A percentile compares a stretch with the other conserved stretches of the same genome.
Conservation (phyloP, 805 yeast genomes). For the Cephaloascus albidus region DNA sequence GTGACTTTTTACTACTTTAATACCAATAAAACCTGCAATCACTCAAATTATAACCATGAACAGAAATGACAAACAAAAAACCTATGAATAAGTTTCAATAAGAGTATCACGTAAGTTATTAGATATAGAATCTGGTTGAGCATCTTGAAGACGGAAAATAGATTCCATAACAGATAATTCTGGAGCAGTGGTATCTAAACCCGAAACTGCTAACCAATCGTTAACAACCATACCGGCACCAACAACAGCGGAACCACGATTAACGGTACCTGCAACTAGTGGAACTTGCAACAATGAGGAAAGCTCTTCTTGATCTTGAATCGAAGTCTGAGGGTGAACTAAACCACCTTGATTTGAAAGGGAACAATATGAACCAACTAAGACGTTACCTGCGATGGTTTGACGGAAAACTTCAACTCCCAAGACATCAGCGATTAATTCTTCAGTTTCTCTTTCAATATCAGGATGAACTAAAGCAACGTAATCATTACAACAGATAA, state of each 20-base stretch:
- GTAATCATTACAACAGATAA: constrained; percentile 96
- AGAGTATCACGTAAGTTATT: constrained; percentile 85
- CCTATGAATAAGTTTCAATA: constrained; percentile 79
- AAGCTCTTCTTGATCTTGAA: constrained; percentile 97
- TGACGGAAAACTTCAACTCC: constrained; percentile 99
- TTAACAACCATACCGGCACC: constrained; percentile 99
- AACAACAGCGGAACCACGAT: constrained; percentile 94
- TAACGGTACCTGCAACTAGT: constrained; percentile 95
- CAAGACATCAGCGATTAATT: constrained; percentile 91
- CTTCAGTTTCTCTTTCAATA: constrained; percentile 98
- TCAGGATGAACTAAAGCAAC: constrained; percentile 99
- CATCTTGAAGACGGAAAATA: constrained; percentile 88
- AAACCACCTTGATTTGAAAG: constrained; percentile 96
- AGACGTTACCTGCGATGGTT: constrained; percentile 95
- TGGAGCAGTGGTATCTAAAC: constrained; percentile 97
- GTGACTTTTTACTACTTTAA: constrained; percentile 2
- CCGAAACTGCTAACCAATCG: constrained; percentile 96
- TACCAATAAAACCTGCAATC: not conserved
- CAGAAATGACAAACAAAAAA: too few species aligned
- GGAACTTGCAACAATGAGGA: constrained; percentile 95
- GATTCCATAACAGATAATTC: constrained; percentile 95
- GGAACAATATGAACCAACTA: constrained; percentile 94
- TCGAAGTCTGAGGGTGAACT: constrained; percentile 95
- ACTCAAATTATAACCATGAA: too few species aligned
- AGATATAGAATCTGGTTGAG: constrained; percentile 78